A percentile compares a stretch with the other conserved stretches of the same genome.
phyloP scores from a whole-genome alignment of 208 protist species.

The Porcisia hertigi region DNA sequence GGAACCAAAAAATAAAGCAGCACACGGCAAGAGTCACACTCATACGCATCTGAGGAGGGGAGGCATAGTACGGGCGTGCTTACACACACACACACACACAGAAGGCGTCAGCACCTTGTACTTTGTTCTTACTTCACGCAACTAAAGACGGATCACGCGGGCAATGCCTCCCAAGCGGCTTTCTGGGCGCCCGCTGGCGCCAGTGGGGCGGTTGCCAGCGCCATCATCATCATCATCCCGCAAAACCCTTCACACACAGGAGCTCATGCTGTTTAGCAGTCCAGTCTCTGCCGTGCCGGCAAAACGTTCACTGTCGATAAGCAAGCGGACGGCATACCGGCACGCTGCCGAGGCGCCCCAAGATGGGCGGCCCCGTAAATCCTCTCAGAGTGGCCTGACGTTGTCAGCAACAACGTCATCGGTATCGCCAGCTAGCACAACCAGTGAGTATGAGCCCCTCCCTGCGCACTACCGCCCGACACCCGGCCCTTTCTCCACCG shows the following conservation, averaged over 20 bases:
- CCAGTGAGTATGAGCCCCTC: conserved; percentile 21
- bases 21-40: background rate
- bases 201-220: background rate
- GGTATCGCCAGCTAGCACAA: background rate
- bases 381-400: conserved; percentile 5
- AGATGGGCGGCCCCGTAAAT: background rate
- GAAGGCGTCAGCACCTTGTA: background rate
- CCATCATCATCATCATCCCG: conserved; percentile 10
- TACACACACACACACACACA: background rate
- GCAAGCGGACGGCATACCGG: conserved; percentile 17
- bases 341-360: background rate
- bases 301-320: background rate
- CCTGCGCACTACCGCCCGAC: conserved; percentile 17
- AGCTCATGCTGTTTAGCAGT: conserved; percentile 28
- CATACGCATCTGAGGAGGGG: background rate
- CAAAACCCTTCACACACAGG: conserved; percentile 23
- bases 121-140: background rate
- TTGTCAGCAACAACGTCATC: background rate
- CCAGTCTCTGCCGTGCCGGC: conserved; percentile 4
- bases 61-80: background rate
- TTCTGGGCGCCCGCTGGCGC: background rate
- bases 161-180: conserved; percentile 22
- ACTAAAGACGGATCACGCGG: background rate
- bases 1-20: too few relatives aligned
- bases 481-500: background rate